A percentile compares a stretch with the other conserved stretches of the same genome.
phyloP scores from a whole-genome alignment of 2,329 filamentous ascomycete species.

The Ophiocordyceps unilateralis region DNA sequence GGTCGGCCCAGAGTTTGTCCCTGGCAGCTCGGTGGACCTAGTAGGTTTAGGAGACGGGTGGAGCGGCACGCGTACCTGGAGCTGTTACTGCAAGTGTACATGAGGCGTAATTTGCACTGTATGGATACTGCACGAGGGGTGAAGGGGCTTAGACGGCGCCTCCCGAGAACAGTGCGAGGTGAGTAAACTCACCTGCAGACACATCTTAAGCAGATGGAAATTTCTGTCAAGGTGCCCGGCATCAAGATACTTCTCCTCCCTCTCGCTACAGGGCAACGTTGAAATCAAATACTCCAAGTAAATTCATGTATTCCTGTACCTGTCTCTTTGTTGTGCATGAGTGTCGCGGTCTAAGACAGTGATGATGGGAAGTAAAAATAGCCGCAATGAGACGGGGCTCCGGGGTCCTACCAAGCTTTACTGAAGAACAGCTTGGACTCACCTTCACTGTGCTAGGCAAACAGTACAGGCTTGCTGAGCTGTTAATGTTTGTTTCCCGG shows the following conservation, averaged over 20 bases:
- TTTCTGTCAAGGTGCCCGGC: not conserved
- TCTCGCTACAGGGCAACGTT: too few species aligned
- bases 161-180: not conserved
- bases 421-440: not conserved
- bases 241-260: too few species aligned
- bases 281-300: too few species aligned
- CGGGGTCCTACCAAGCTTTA: not conserved
- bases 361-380: not conserved
- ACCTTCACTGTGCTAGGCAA: too few species aligned
- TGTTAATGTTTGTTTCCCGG: too few species aligned
- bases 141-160: not conserved
- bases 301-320: too few species aligned
- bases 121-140: not conserved
- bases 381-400: not conserved
- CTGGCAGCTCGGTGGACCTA: not conserved
- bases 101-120: not conserved
- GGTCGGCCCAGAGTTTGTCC: too few species aligned
- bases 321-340: too few species aligned
- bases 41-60: not conserved
- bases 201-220: not conserved
- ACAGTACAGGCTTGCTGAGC: too few species aligned
- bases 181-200: not conserved
- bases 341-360: too few species aligned
- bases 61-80: not conserved
- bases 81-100: not conserved